Conservation (phyloP, 306 rosid species). For the Dryas drummondii region DNA sequence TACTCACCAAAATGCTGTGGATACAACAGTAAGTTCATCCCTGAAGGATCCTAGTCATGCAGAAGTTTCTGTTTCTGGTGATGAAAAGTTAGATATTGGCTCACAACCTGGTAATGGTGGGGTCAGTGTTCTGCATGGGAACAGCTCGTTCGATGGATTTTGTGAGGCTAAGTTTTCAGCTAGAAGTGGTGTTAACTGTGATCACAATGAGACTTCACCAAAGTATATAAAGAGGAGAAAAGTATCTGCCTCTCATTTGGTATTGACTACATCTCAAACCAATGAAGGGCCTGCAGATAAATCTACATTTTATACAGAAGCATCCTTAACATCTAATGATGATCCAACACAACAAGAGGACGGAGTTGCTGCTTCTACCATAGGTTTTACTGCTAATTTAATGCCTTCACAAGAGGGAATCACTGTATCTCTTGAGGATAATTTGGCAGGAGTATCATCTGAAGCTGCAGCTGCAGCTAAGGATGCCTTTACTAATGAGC, state of each 20-base stretch:
- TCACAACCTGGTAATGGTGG: constrained; percentile 31
- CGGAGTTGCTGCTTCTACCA: constrained; percentile 32
- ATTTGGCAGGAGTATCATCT: constrained; percentile 36
- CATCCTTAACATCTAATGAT: constrained; percentile 37
- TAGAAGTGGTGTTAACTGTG: constrained; percentile 28
- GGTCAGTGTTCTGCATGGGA: constrained; percentile 28
- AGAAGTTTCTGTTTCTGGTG: constrained; percentile 39
- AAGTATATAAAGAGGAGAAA: constrained; percentile 44
- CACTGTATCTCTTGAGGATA: constrained; percentile 29
- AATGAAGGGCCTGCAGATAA: constrained; percentile 34
- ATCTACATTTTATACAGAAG: constrained; percentile 35
- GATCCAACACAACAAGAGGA: constrained; percentile 34
- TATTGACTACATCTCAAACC: constrained; percentile 29
- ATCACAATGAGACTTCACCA: constrained; percentile 30
- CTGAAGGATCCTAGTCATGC: constrained; percentile 36
- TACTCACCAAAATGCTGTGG: constrained; percentile 30
- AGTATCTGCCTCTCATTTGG: constrained; percentile 27
- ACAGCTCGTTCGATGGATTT: constrained; percentile 24
- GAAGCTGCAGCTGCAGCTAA: constrained; percentile 32
- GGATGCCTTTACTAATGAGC: constrained; percentile 31
- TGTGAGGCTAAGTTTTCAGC: constrained; percentile 34
- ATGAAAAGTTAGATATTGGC: constrained; percentile 41
- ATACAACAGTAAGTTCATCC: constrained; percentile 31
- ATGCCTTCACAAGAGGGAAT: constrained; percentile 38
- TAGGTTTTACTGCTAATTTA: constrained; percentile 28